Conservation (phyloP, 2,329 filamentous ascomycete genomes). For the Peltaster fructicola region DNA sequence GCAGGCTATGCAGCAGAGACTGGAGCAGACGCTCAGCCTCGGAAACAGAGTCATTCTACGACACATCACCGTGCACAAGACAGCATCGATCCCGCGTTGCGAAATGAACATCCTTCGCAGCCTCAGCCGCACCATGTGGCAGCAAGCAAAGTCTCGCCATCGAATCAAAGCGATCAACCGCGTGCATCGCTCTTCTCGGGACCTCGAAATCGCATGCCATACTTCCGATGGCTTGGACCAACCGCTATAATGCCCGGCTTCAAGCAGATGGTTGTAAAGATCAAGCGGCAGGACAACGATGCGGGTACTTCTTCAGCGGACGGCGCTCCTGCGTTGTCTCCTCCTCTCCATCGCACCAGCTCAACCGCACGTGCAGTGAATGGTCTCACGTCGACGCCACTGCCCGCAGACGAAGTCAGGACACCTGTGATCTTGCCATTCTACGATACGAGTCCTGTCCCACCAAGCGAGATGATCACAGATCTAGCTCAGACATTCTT, state of each 20-base stretch:
- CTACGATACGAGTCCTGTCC: conserved; percentile 57
- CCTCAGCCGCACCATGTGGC: too few relatives aligned
- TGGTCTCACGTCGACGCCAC: too few relatives aligned
- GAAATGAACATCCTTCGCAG: too few relatives aligned
- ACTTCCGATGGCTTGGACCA: conserved; percentile 79
- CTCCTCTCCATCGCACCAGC: conserved; percentile 4
- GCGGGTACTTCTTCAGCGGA: conserved; percentile 37
- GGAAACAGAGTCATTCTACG: too few relatives aligned
- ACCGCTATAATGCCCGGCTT: conserved; percentile 84
- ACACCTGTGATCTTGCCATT: conserved; percentile 37
- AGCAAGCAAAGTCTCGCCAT: conserved; percentile 1
- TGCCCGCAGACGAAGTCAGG: too few relatives aligned
- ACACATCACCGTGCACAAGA: too few relatives aligned
- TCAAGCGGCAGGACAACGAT: conserved; percentile 47
- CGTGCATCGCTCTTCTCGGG: conserved; percentile 14
- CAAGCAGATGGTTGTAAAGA: conserved; percentile 77
- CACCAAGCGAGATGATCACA: conserved; percentile 58
- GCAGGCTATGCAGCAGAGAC: conserved; percentile 27
- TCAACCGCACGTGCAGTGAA: conserved; percentile 13
- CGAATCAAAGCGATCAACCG: not conserved
- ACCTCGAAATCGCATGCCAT: conserved; percentile 52
- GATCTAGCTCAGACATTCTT: conserved; percentile 71
- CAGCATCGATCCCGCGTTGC: too few relatives aligned
- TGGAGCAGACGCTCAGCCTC: conserved; percentile 4
- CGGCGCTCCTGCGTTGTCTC: conserved; percentile 14